phyloP scores from a whole-genome alignment of 495 filamentous ascomycete species.

The Penicillium robsamsonii region DNA sequence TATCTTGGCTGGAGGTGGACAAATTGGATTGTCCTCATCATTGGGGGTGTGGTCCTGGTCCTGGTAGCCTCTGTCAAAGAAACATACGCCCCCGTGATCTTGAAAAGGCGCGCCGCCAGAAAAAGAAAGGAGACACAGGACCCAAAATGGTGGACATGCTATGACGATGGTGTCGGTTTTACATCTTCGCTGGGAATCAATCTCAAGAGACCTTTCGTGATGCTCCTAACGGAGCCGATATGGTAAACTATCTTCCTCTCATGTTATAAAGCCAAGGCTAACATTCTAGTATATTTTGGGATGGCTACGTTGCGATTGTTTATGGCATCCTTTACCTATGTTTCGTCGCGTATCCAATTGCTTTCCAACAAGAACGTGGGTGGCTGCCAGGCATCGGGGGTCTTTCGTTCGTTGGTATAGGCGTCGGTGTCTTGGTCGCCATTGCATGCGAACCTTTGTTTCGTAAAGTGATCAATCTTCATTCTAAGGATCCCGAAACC shows the following conservation, averaged over 20 bases:
- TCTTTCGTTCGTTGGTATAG: constrained; percentile 72
- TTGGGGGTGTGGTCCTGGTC: constrained; percentile 54
- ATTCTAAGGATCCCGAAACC: constrained; percentile 55
- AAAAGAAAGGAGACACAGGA: constrained; percentile 66
- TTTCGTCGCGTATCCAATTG: constrained; percentile 76
- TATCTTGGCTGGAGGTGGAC: constrained; percentile 85
- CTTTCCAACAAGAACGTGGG: constrained; percentile 66
- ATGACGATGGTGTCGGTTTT: constrained; percentile 52
- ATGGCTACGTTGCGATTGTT: constrained; percentile 63
- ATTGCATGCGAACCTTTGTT: constrained; percentile 65
- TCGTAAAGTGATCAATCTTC: constrained; percentile 37
- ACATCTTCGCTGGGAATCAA: constrained; percentile 48
- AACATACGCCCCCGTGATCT: constrained; percentile 68
- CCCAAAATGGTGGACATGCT: constrained; percentile 62
- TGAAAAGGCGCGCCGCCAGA: constrained; percentile 48
- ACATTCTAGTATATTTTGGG: constrained; percentile 63
- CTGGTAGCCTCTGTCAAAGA: constrained; percentile 55
- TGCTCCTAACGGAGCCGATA: constrained; percentile 71
- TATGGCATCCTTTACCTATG: constrained; percentile 77
- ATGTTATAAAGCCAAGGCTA: neutral
- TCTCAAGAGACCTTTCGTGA: constrained; percentile 58
- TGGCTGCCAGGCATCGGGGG: constrained; percentile 66
- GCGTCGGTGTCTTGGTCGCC: constrained; percentile 60
- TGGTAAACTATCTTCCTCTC: constrained; percentile 40
- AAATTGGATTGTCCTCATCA: constrained; percentile 79